A percentile compares a stretch with the other conserved stretches of the same genome.
Conservation (phyloP, 192 early-diverging fungal genomes). For the Radiomyces spectabilis region DNA sequence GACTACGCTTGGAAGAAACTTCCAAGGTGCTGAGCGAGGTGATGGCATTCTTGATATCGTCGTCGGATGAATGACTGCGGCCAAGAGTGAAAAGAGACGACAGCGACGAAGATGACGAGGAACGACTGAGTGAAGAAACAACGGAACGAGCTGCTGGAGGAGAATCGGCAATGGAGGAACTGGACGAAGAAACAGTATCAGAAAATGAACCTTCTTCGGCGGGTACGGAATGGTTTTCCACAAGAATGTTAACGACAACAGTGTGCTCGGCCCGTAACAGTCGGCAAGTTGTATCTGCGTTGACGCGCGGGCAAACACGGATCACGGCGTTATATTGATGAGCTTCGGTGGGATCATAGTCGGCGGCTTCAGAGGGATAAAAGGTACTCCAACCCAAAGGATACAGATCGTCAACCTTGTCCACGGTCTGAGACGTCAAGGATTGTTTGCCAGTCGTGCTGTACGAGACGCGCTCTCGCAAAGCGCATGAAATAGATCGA, state of each 20-base stretch:
- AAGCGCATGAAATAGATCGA: constrained; percentile 20
- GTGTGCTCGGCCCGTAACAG: constrained; percentile 17
- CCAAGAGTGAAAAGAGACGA: constrained; percentile 8
- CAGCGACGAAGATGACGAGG: constrained; percentile 17
- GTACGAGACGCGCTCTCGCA: constrained; percentile 27
- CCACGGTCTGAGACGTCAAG: constrained; percentile 1
- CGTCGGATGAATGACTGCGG: background rate
- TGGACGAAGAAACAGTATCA: background rate
- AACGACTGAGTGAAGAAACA: constrained; percentile 9
- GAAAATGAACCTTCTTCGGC: background rate
- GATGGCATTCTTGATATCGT: background rate
- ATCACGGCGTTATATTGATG: constrained; percentile 23
- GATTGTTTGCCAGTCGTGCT: constrained; percentile 19
- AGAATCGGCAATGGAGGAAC: background rate
- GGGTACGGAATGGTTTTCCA: constrained; percentile 2
- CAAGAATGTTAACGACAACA: constrained; percentile 19
- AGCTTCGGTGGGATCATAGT: constrained; percentile 18
- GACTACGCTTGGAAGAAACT: background rate
- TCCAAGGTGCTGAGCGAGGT: background rate
- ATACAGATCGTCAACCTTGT: constrained; percentile 13
- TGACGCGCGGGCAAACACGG: constrained; percentile 18
- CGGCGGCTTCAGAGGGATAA: background rate
- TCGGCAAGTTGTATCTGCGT: constrained; percentile 19
- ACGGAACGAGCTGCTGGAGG: constrained; percentile 4
- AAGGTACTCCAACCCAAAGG: constrained; percentile 29